A percentile compares a stretch with the other conserved stretches of the same genome.
These are phyloP conservation scores for Forsythia suspensa DNA, from an alignment of 257 asterid species.

Conservation along the genomic window DNA sequence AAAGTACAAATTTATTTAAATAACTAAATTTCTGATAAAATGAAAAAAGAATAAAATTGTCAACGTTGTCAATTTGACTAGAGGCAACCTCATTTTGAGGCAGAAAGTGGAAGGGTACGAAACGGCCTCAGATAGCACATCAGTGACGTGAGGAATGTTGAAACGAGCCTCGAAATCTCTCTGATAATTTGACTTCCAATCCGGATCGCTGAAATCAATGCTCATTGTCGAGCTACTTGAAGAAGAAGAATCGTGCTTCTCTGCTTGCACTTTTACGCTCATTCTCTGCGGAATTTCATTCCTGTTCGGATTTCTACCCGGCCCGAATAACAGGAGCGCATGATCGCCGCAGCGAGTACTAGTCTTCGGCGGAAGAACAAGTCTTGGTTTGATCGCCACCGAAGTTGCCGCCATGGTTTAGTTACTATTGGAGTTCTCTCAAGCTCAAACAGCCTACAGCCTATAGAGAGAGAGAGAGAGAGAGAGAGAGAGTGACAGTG, in stretches of 20 bases:
- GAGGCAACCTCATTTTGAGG: slow-evolving; percentile 67
- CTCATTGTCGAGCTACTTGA: slow-evolving; percentile 7
- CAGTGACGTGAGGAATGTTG: slow-evolving; percentile 67
- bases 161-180: slow-evolving; percentile 70
- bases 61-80: neutral
- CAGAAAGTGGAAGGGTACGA: slow-evolving; percentile 82
- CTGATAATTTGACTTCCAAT: slow-evolving; percentile 74
- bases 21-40: no score
- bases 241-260: slow-evolving; percentile 9
- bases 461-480: no score
- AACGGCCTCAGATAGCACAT: slow-evolving; percentile 52
- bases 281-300: slow-evolving; percentile 20
- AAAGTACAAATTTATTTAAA: no score
- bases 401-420: slow-evolving; percentile 51
- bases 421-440: no score
- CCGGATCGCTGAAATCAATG: slow-evolving; percentile 71
- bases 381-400: slow-evolving; percentile 50
- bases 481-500: no score
- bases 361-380: slow-evolving; percentile 24
- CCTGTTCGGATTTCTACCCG: slow-evolving; percentile 2
- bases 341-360: slow-evolving; percentile 26
- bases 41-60: neutral
- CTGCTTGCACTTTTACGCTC: slow-evolving; percentile 33
- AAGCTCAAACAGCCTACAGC: no score
- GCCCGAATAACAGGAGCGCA: slow-evolving; percentile 5